Evolutionary conservation across 2,329 filamentous ascomycete genomes (phyloP).

Genomic region (Diaporthe vexans): DNA sequence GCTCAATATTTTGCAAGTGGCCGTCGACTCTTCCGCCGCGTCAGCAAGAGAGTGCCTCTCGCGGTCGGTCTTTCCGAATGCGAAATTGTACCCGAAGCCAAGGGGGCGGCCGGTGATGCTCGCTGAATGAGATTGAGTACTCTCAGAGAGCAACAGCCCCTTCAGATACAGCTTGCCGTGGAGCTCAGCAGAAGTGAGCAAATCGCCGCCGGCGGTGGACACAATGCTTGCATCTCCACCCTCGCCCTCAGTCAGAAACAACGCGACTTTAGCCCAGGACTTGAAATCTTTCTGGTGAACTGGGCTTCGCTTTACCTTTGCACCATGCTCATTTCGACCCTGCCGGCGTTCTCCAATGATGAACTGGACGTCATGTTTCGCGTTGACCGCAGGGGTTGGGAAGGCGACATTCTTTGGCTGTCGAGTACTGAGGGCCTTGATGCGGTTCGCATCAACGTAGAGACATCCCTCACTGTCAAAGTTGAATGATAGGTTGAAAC

Average conservation of each 20-base stretch:
- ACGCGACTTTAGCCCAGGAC: neutral
- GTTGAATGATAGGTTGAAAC: neutral
- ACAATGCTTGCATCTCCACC: neutral
- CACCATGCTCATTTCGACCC: neutral
- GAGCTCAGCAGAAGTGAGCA: neutral
- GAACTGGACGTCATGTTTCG: neutral
- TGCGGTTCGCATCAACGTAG: neutral
- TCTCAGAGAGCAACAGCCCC: neutral
- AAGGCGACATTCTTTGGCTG: neutral
- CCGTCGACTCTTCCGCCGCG: neutral
- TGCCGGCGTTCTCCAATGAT: neutral
- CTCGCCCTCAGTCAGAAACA: neutral
- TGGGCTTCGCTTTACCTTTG: neutral
- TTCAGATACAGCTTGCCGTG: neutral
- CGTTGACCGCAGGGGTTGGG: neutral
- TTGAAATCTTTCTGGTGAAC: neutral
- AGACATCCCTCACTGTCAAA: neutral
- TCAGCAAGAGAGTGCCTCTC: neutral
- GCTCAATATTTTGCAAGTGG: neutral
- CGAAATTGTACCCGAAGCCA: neutral
- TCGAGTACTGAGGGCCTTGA: rapidly evolving
- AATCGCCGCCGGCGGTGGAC: neutral
- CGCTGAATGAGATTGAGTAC: neutral
- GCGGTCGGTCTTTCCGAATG: neutral
- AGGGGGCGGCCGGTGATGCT: neutral